Evolutionary conservation across 345 rosid genomes (phyloP).

Genomic region (Passiflora organensis): DNA sequence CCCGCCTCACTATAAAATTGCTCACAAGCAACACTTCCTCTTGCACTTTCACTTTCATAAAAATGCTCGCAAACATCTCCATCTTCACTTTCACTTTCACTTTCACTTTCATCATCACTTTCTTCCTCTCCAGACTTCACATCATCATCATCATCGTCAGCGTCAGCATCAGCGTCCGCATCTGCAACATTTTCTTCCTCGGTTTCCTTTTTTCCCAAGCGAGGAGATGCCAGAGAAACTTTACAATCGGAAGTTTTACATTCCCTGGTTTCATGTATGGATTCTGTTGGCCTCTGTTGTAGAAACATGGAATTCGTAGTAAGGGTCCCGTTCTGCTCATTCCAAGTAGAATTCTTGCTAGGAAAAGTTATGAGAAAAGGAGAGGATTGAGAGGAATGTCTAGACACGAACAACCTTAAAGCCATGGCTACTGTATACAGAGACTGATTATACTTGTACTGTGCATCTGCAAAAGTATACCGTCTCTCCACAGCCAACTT

Average conservation of each 20-base stretch:
- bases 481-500: slow-evolving; percentile 32
- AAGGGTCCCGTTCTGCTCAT: slow-evolving; percentile 9
- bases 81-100: slow-evolving; percentile 12
- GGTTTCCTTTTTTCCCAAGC: slow-evolving; percentile 1
- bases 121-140: not conserved
- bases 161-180: too few relatives aligned
- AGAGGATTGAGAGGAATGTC: slow-evolving; percentile 36
- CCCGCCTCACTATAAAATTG: slow-evolving; percentile 19
- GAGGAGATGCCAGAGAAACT: slow-evolving; percentile 4
- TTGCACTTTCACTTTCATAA: slow-evolving; percentile 15
- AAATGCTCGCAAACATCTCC: slow-evolving; percentile 22
- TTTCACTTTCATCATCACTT: slow-evolving; percentile 9
- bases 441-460: slow-evolving; percentile 36
- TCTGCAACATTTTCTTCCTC: too few relatives aligned
- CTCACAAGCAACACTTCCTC: slow-evolving; percentile 11
- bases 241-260: slow-evolving; percentile 12
- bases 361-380: slow-evolving; percentile 35
- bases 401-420: slow-evolving; percentile 29
- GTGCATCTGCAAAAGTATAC: slow-evolving; percentile 38
- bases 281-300: slow-evolving; percentile 18
- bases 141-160: too few relatives aligned
- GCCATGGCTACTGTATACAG: slow-evolving; percentile 38
- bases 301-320: slow-evolving; percentile 12
- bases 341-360: slow-evolving; percentile 2
- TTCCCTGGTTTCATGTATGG: slow-evolving; percentile 13